These are phyloP conservation scores for Mucor indicus DNA, from an alignment of 371 early-diverging fungal genomes.

Conservation along the genomic window DNA sequence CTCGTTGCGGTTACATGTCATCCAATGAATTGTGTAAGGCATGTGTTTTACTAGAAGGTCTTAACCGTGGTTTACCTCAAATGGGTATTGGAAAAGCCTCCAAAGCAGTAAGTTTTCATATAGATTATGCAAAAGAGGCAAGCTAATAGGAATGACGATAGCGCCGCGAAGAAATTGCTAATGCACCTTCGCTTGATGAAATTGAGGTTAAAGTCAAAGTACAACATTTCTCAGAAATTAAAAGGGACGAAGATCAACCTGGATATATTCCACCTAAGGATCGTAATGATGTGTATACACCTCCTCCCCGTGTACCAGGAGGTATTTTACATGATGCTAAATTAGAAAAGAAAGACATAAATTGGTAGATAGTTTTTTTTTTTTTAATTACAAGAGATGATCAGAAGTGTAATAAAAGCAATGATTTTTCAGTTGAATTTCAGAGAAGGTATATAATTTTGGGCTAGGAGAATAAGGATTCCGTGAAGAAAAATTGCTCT, in stretches of 20 bases:
- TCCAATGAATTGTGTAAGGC: slow-evolving; percentile 92
- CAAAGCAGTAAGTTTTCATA: slow-evolving; percentile 36
- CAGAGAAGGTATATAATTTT: no score
- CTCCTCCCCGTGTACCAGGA: slow-evolving; percentile 42
- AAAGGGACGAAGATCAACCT: slow-evolving; percentile 34
- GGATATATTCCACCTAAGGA: slow-evolving; percentile 29
- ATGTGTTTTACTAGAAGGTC: slow-evolving; percentile 89
- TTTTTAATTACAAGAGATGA: no score
- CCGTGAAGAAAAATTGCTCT: no score
- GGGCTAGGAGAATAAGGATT: no score
- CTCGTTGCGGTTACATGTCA: slow-evolving; percentile 94
- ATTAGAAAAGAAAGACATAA: slow-evolving; percentile 30
- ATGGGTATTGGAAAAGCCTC: slow-evolving; percentile 50
- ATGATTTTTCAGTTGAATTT: no score
- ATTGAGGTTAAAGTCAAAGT: slow-evolving; percentile 17
- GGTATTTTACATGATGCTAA: slow-evolving; percentile 23
- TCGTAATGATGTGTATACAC: slow-evolving; percentile 38
- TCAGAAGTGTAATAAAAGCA: no score
- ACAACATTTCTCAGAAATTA: slow-evolving; percentile 43
- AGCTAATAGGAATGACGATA: no score
- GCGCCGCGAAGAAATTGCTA: slow-evolving; percentile 24
- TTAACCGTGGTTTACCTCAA: slow-evolving; percentile 88
- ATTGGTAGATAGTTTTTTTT: slow-evolving; percentile 43
- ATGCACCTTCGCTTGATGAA: slow-evolving; percentile 5
- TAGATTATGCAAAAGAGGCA: no score